Conservation (phyloP, 2,329 filamentous ascomycete species). For the Onygenales sp. region DNA sequence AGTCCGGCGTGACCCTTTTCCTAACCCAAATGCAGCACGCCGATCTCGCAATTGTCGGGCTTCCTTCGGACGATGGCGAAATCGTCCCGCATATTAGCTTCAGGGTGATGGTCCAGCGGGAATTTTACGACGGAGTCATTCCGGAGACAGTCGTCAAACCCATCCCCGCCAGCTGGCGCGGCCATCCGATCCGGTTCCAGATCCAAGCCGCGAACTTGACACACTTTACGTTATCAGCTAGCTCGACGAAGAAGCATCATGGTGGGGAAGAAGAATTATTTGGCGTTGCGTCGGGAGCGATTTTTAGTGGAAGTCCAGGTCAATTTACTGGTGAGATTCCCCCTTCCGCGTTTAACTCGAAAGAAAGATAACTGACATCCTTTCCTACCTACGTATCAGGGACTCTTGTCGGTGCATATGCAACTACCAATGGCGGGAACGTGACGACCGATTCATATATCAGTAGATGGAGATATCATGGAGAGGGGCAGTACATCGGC, state of each 20-base stretch:
- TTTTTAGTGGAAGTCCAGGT: not conserved
- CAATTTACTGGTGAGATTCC: not conserved
- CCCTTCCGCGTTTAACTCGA: not conserved
- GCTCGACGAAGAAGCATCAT: not conserved
- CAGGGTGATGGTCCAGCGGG: not conserved
- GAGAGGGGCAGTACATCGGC: not conserved
- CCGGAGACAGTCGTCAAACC: not conserved
- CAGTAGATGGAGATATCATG: constrained; percentile 38
- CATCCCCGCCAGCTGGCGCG: not conserved
- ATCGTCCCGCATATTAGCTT: not conserved
- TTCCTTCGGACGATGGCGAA: not conserved
- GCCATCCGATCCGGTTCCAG: not conserved
- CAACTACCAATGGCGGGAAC: constrained; percentile 42
- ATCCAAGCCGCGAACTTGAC: not conserved
- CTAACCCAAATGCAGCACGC: not conserved
- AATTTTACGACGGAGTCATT: not conserved
- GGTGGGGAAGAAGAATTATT: not conserved
- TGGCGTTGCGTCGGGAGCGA: not conserved
- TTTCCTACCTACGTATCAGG: constrained; percentile 24
- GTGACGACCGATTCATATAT: constrained; percentile 39
- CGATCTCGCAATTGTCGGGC: not conserved
- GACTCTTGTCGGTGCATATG: constrained; percentile 43
- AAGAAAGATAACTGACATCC: constrained; percentile 8
- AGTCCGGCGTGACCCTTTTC: not conserved
- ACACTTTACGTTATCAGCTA: not conserved